A percentile compares a stretch with the other conserved stretches of the same genome.
phyloP scores from a whole-genome alignment of 1,284 basidiomycete species.

The Ustilago tritici region DNA sequence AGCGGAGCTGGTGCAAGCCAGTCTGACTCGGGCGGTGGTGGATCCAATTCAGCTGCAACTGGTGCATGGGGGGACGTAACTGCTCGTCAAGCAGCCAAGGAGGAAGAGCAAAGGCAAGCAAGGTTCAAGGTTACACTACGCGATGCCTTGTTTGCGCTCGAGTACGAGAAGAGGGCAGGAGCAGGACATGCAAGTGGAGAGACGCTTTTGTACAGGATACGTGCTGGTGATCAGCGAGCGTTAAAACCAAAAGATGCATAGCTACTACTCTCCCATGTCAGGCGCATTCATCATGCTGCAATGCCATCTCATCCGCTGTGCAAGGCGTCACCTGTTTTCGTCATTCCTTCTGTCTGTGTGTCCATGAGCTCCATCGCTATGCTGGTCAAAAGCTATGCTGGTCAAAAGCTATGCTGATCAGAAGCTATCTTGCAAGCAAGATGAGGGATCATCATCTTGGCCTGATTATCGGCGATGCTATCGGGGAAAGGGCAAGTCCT shows the following conservation, averaged over 20 bases:
- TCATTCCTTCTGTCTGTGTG: not conserved
- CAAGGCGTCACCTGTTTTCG: not conserved
- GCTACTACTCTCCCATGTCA: not conserved
- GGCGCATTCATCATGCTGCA: not conserved
- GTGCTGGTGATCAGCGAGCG: constrained; percentile 25
- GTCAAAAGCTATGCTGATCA: too few species aligned
- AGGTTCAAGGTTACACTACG: constrained; percentile 60
- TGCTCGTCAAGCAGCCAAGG: constrained; percentile 59
- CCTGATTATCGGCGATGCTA: not conserved
- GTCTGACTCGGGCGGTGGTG: constrained; percentile 2
- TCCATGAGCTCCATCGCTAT: not conserved
- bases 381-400: too few species aligned
- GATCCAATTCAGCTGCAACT: constrained; percentile 10
- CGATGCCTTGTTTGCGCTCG: constrained; percentile 66
- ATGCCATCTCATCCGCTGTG: not conserved
- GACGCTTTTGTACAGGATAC: constrained; percentile 36
- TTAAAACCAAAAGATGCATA: constrained; percentile 24
- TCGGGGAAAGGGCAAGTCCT: not conserved
- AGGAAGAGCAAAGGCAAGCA: constrained; percentile 61
- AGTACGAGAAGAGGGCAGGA: constrained; percentile 49
- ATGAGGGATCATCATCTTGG: not conserved
- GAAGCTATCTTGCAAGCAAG: too few species aligned
- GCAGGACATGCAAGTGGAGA: constrained; percentile 47
- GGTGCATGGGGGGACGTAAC: constrained; percentile 68
- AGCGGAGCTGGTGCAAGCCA: constrained; percentile 23